These are phyloP conservation scores for Hanseniaspora jakobsenii DNA, from an alignment of 805 yeast genomes.

Conservation along the genomic window DNA sequence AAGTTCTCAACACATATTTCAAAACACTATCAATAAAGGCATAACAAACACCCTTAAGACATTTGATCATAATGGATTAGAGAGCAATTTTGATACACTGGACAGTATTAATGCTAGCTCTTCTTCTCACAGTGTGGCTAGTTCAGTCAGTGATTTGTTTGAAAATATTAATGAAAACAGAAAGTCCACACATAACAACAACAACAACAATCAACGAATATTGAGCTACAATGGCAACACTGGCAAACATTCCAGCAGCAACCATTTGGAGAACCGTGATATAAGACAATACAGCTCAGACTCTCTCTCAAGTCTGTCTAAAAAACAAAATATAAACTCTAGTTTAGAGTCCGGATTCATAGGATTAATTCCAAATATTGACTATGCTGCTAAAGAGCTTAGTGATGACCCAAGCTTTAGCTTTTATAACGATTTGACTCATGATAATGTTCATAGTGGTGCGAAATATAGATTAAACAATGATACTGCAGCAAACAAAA, in stretches of 20 bases:
- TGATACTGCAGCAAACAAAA: neutral
- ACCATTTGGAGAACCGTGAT: neutral
- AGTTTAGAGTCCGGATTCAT: constrained; percentile 1
- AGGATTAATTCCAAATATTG: constrained; percentile 2
- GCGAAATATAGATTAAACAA: neutral
- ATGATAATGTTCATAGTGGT: no score
- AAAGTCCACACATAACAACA: constrained; percentile 3
- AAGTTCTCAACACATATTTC: constrained; percentile 5
- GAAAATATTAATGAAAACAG: neutral
- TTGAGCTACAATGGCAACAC: neutral
- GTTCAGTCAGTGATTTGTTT: constrained; percentile 12
- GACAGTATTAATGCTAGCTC: neutral
- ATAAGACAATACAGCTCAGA: neutral
- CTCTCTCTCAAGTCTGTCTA: no score
- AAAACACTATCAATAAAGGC: constrained; percentile 9
- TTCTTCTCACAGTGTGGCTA: constrained; percentile 4
- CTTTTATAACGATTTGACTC: no score
- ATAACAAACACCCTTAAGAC: constrained; percentile 5
- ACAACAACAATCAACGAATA: neutral
- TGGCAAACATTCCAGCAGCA: neutral
- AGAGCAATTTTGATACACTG: neutral
- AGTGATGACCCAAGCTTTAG: no score
- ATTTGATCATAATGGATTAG: neutral
- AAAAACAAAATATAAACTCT: no score
- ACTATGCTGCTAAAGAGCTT: neutral